Evolutionary conservation across 1,284 basidiomycete genomes (phyloP).

Genomic region (Fistulina hepatica): DNA sequence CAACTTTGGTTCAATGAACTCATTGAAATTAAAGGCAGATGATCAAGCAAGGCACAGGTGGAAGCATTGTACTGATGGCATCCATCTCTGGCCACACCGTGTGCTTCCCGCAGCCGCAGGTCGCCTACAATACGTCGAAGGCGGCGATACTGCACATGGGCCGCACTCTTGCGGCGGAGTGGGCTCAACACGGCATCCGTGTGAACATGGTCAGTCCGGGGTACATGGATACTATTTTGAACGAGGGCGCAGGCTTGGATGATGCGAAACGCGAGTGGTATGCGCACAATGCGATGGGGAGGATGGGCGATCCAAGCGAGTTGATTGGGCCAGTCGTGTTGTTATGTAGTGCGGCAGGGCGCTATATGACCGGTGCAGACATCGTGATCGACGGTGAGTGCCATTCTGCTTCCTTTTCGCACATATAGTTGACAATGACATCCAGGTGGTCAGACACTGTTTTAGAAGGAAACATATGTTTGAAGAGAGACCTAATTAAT

Average conservation of each 20-base stretch:
- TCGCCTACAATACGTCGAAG: constrained; percentile 27
- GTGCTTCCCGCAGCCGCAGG: constrained; percentile 31
- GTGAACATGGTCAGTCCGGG: constrained; percentile 34
- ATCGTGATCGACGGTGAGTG: constrained; percentile 31
- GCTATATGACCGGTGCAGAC: constrained; percentile 32
- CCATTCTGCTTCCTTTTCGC: no score
- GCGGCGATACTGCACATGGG: constrained; percentile 24
- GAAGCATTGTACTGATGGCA: constrained; percentile 31
- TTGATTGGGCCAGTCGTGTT: constrained; percentile 29
- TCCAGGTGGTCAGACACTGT: no score
- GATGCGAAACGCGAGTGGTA: constrained; percentile 24
- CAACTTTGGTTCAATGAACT: no score
- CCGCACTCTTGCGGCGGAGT: constrained; percentile 29
- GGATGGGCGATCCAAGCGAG: constrained; percentile 32
- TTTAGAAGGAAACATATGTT: no score
- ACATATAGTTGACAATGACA: no score
- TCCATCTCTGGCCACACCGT: constrained; percentile 32
- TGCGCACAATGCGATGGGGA: constrained; percentile 30
- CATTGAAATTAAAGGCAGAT: constrained; percentile 23
- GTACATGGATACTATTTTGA: constrained; percentile 35
- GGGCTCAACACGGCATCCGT: constrained; percentile 30
- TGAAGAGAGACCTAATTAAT: no score
- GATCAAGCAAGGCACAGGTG: constrained; percentile 29
- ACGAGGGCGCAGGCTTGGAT: constrained; percentile 24
- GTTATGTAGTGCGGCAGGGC: constrained; percentile 31